Conservation (phyloP, 2,329 filamentous ascomycete species). For the Sarocladium oryzae region DNA sequence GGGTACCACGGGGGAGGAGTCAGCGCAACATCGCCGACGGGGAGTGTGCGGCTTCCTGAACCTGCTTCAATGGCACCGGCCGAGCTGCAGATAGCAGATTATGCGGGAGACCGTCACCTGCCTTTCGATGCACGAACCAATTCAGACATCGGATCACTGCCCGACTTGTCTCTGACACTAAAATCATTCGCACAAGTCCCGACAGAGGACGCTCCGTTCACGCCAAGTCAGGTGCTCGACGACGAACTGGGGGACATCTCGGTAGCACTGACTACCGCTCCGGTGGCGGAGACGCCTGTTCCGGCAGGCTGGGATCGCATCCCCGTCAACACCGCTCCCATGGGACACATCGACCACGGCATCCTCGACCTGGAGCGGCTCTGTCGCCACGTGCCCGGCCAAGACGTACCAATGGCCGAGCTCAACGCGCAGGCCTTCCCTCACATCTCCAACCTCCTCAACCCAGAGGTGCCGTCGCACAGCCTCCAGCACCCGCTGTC, state of each 20-base stretch:
- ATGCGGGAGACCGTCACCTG: background rate
- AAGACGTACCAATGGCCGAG: slow-evolving; percentile 4
- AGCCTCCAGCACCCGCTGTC: slow-evolving; percentile 9
- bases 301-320: background rate
- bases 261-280: background rate
- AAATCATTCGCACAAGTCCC: background rate
- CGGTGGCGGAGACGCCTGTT: background rate
- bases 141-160: background rate
- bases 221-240: background rate
- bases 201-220: background rate
- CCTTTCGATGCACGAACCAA: background rate
- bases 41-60: background rate
- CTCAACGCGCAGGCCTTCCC: slow-evolving; percentile 14
- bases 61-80: background rate
- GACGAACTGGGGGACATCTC: background rate
- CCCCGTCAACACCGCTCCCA: slow-evolving; percentile 2
- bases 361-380: slow-evolving; percentile 1
- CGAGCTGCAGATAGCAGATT: background rate
- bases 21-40: background rate
- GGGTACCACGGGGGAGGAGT: background rate
- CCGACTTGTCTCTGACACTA: background rate
- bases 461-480: slow-evolving; percentile 12
- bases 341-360: background rate
- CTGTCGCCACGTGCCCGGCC: background rate
- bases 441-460: slow-evolving; percentile 19